Base-by-base conservation (phyloP, 2,329 filamentous ascomycete species). In the Aspergillus sp. region DNA sequence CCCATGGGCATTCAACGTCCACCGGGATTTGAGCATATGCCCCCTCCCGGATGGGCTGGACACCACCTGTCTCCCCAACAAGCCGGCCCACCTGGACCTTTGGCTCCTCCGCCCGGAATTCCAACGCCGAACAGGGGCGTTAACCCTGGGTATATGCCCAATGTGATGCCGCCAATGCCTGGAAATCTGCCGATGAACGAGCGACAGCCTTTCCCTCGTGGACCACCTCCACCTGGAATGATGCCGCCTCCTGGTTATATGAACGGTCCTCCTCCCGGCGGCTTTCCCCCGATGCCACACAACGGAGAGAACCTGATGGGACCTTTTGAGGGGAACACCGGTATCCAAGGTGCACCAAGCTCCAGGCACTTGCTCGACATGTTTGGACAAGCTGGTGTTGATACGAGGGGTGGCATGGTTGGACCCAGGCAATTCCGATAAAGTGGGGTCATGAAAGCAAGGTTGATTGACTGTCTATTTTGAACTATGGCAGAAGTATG, bases 211-310 rank as follows among this genome's bases (percentile, higher is more conserved):
- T 74, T 76, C 51, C 71, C 76, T 44, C 74, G 74, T 51, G 67
- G 67, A 42, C 66, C 68, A 2, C 71, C 70, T 49, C 76, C 76
- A 12, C 76, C 76, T 5, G 76, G 75, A 48, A 78, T 78, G 73
- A 75, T 76, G 65, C 76, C 76, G 26, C 77, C 76, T 22, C 77
- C 76, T 3, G 76, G 76, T 22, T 79, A 78, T 58, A 73, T 78
- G 69, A 76, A 74, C 47, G 74, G 68, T 2, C 75, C 73, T 41
- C 73, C 71, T 4, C 75, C 74, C 5, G 69, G 69, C 43, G 73
- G 66, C 3, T 76, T 76, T 49, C 73, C 73, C 53, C 74, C 73
- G 20, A 73, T 77, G 73, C 70, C 70, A 9, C 71, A 68, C 58
- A 73, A 68, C 45, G 69, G 68, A 11, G 74, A 77, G 51, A 69